Base-by-base conservation (phyloP, 495 filamentous ascomycete species). In the Penicillium arizonense region DNA sequence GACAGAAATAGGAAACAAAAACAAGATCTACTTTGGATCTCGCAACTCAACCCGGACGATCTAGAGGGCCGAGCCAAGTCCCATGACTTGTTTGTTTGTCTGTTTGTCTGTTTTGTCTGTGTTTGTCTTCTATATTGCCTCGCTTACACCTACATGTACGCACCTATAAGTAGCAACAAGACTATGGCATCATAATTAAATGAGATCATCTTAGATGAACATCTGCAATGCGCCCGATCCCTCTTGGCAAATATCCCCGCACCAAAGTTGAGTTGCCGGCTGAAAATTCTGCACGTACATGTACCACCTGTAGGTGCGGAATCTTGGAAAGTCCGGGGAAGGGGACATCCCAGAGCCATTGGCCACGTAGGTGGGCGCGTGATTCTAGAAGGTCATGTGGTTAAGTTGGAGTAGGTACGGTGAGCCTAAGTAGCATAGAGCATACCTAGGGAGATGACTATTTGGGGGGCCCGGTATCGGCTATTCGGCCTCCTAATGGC, bases 391-490 rank as follows among this genome's bases (percentile, higher is more conserved):
- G 16, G 37, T 50, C 47, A 50, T 50, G 37, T 50, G 47, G 37
- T 28, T 32, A 13, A 18, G n/a, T 23, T n/a, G 45, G 34, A 28
- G 10, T 20, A 38, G 5, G 4, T 24, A 24, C 39, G 39, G 39
- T 42, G 39, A 42, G 20, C 39, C 9, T 23, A 24, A 20, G 28
- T n/a, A 39, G 50, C 7, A 23, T 38, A 46, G 32, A 33, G 5
- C 9, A 28, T 11, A 8, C 14, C 18, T 40, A 9, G 8, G 28
- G 2, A 40, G 9, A 18, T 16, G 36, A 16, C 33, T 11, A 12
- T 35, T 12, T 35, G 33, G 13, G 13, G 33, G 9, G n/a, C 14
- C 60, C 62, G 58, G 53, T 59, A 59, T 64, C 62, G 62, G 62
- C 58, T 64, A 56, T 48, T 46, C 52, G 49, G 45, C 47, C 40